A percentile compares a stretch with the other conserved stretches of the same genome.
Conservation (phyloP, 805 yeast genomes). For the Pichia pseudocactophila region DNA sequence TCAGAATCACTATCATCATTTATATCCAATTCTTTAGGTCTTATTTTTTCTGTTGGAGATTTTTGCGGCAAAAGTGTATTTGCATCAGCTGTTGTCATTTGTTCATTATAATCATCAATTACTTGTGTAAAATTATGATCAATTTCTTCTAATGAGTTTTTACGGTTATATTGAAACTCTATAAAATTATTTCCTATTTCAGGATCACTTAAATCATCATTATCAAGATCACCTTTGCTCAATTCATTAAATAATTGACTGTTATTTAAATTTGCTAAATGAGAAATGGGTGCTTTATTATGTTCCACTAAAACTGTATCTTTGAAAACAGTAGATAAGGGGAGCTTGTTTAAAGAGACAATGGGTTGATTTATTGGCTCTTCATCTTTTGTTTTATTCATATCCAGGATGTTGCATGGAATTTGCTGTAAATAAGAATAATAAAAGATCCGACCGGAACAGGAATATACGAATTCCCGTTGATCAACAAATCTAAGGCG, state of each 20-base stretch:
- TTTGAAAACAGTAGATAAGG: background rate
- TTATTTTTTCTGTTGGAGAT: background rate
- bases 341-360: too few species aligned
- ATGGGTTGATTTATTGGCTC: too few species aligned
- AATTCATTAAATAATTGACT: background rate
- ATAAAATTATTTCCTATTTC: slow-evolving; percentile 19
- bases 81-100: background rate
- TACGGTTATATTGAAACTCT: slow-evolving; percentile 19
- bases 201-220: background rate
- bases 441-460: too few species aligned
- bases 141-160: slow-evolving; percentile 16
- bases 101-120: slow-evolving; percentile 2
- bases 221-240: background rate
- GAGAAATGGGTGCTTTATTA: background rate
- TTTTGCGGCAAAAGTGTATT: background rate
- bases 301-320: slow-evolving; percentile 4
- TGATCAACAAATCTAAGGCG: too few species aligned
- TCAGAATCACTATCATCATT: slow-evolving; percentile 28
- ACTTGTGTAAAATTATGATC: slow-evolving; percentile 14
- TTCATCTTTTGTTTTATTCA: too few species aligned
- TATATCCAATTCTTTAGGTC: slow-evolving; percentile 7
- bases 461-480: too few species aligned
- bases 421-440: too few species aligned
- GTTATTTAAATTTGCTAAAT: background rate
- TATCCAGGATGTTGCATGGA: too few species aligned